phyloP scores from a whole-genome alignment of 148 eudicot genomes.

The Dianthus caryophyllus region DNA sequence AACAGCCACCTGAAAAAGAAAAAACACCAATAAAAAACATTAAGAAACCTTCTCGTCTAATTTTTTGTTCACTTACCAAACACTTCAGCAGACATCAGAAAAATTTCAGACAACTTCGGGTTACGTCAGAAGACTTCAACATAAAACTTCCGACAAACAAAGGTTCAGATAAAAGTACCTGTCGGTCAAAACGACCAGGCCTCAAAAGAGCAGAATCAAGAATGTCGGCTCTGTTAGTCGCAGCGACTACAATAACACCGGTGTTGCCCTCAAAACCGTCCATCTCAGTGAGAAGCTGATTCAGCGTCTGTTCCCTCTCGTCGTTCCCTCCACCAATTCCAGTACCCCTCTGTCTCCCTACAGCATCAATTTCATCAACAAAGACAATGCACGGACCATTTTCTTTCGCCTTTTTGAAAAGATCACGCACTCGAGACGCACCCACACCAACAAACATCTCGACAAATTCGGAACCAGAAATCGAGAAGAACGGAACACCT shows the following conservation, averaged over 20 bases:
- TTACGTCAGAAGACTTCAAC: too few species aligned
- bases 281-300: constrained; percentile 98
- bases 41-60: too few species aligned
- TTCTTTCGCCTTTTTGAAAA: constrained; percentile 96
- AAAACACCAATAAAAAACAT: neutral
- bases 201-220: constrained; percentile 94
- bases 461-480: constrained; percentile 95
- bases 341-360: constrained; percentile 96
- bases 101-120: too few species aligned
- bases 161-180: constrained; percentile 39
- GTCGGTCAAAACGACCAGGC: constrained; percentile 97
- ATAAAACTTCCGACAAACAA: neutral
- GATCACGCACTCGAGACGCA: constrained; percentile 96
- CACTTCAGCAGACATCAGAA: too few species aligned
- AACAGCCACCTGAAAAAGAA: constrained; percentile 60
- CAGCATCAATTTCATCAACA: constrained; percentile 99
- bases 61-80: too few species aligned
- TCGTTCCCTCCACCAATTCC: constrained; percentile 99
- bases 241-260: constrained; percentile 92
- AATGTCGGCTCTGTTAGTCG: constrained; percentile 96
- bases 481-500: constrained; percentile 97
- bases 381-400: constrained; percentile 99
- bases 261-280: constrained; percentile 99
- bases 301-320: constrained; percentile 95
- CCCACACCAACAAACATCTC: constrained; percentile 99